Evolutionary conservation across 2,329 filamentous ascomycete species (phyloP).

Genomic region (Verticillium tricorpus): DNA sequence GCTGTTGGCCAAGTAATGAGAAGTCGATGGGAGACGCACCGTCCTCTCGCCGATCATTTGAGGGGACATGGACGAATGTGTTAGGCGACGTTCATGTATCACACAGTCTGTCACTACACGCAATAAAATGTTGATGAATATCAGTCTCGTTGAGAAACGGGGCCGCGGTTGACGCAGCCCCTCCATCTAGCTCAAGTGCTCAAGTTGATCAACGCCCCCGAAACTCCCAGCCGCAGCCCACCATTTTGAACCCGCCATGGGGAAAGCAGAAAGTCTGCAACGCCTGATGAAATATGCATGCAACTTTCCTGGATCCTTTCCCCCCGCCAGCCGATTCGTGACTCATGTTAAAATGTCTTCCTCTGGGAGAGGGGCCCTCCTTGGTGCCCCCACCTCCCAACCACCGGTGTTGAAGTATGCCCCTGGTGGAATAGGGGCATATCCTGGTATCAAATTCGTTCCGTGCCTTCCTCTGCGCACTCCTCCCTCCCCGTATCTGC

Average conservation of each 20-base stretch:
- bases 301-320: not conserved
- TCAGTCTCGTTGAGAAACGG: not conserved
- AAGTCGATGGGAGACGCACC: too few relatives aligned
- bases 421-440: not conserved
- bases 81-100: too few relatives aligned
- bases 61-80: too few relatives aligned
- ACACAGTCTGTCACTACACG: too few relatives aligned
- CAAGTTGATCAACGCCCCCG: slow-evolving; percentile 5
- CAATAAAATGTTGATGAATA: not conserved
- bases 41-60: too few relatives aligned
- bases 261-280: slow-evolving; percentile 2
- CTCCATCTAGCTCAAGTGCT: slow-evolving; percentile 4
- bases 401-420: slow-evolving; percentile 5
- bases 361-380: not conserved
- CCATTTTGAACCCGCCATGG: not conserved
- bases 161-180: slow-evolving; percentile 1
- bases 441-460: slow-evolving; percentile 1
- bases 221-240: slow-evolving; percentile 1
- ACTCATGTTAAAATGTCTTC: slow-evolving; percentile 8
- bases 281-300: slow-evolving; percentile 4
- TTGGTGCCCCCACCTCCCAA: slow-evolving; percentile 12
- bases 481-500: not conserved
- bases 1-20: too few relatives aligned
- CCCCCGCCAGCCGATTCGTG: slow-evolving; percentile 2
- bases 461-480: not conserved